Evolutionary conservation across 345 rosid species (phyloP), one percentile per base, ranked within the genome.

Genomic region (Pistacia integerrima): DNA sequence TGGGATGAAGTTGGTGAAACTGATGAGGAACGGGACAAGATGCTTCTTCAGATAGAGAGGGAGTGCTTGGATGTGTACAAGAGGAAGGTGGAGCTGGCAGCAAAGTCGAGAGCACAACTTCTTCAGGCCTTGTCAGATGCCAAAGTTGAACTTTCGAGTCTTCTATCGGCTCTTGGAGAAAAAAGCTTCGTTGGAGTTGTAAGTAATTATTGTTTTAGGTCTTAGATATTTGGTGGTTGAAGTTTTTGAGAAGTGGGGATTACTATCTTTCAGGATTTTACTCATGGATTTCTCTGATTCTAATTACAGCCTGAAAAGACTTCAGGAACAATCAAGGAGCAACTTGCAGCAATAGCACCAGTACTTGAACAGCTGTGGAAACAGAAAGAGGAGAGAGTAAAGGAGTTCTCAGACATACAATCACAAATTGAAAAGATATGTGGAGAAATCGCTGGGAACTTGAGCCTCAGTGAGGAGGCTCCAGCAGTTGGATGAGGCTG

Each of bases 1-100:
- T 96, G 99, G 98, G 98, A 96, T 86, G 99, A 96, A 80, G 99
- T 96, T 75, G 99, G 98, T 73, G 98, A 93, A 86, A 87, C 81
- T 64, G 99, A 96, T 20, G 99, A 93, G 71, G 94, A 96, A 65
- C 82, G 99, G 76, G 97, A 96, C 83, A 96, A 88, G 86, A 82
- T 91, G 93, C 94, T 96, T 79, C 97, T 96, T 77, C 97, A 89
- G 80, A 91, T 93, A 80, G 98, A 93, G 79, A 90, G 90, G 60
- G 99, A 96, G 75, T 96, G 97, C 81, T 83, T 96, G 36, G 97
- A 96, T 83, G 97, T 92, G 44, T 96, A 96, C 81, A 92, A 91
- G 85, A 93, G 88, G 88, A 96, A 96, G 83, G 97, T 96, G 80
- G 97, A 88, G 78, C 91, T 60, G 85, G 94, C 97, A n/a, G 85